Evolutionary conservation across 352 stramenopile genomes (phyloP), one percentile per base, ranked within the genome.

Genomic region (Pythium brassicae): DNA sequence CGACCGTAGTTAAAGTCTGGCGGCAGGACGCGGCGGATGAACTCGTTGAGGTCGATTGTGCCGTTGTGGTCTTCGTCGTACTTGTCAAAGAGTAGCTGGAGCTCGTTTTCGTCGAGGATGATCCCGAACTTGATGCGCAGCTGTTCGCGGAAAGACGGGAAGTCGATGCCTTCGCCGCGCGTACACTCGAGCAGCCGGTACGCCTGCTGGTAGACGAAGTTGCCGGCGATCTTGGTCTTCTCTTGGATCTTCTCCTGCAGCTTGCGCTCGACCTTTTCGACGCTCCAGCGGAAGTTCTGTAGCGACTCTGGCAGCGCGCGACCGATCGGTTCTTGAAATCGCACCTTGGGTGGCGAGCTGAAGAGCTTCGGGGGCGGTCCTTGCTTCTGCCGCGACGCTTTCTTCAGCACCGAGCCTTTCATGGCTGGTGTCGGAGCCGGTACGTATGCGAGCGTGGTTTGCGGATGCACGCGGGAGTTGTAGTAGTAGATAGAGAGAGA

Each of bases 171-270:
- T 45, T 91, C 68, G 26, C 78, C 80, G n/a, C 81, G 76, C 25
- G 68, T 78, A 49, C 74, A 78, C 60, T 91, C 83, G 14, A 93
- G 72, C 32, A 93, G 64, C 6, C 83, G 80, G 57, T 89, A 93
- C n/a, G 83, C 83, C 57, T 93, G 83, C 58, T 93, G 83, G 56
- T 91, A 93, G 19, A 91, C 78, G 53, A 91, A 93, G 34, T 93
- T 93, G 49, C 83, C 83, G 0, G 78, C 79, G 48, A 93, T 87
- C 52, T 88, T 76, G 61, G 80, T 93, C 61, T 89, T 87, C 68
- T 93, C 83, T 53, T 89, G 80, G 57, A 93, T 91, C 53, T 91
- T 93, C 53, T 90, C 81, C 63, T 90, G 83, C 37, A 93, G 63
- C 57, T 91, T 89, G 55, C 78, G 74, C 62, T 91, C 78, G 39